Base-by-base conservation (phyloP, 2,329 filamentous ascomycete genomes). In the Calonectria ilicicola region DNA sequence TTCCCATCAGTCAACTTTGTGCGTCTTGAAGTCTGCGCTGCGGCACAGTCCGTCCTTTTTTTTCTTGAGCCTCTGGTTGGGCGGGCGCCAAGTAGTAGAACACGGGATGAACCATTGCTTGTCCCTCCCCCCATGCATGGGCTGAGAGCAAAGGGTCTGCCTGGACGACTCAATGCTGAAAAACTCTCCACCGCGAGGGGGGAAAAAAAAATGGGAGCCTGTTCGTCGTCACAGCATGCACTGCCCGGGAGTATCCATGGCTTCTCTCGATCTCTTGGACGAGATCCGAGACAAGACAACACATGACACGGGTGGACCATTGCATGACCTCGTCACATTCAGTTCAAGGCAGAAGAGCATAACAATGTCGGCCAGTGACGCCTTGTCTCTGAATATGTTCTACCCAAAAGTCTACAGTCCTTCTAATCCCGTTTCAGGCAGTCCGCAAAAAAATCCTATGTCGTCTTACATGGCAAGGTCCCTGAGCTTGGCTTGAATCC, bases 251-350 rank as follows among this genome's bases (percentile, higher is more conserved):
- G 21, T 21, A 12, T 47, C 23, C n/a, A 35, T 35, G 32, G 32
- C 6, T 35, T 21, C 27, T 70, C 62, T 64, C 76, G 69, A 75
- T 74, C 74, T 58, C 46, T 51, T 35, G 32, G 32, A 60, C 53
- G 70, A 32, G 32, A 47, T 49, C 62, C 71, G 69, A 77, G 76
- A 77, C 76, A 77, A 40, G 58, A 38, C 63, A 60, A 69, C 70
- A 66, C 72, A 78, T 76, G 72, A 60, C 74, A 70, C 62, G 35
- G 76, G 76, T 51, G 63, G 32, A 9, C 32, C 53, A 40, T 65
- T 23, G 40, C 67, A 51, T 64, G 47, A 51, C 38, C 7, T 21
- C n/a, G 23, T 38, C 56, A 51, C 32, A 42, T 40, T 51, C 56
- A 51, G 51, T 26, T 15, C 35, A 46, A 60, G 21, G 32, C 32